These are phyloP conservation scores for Santalum album DNA, from an alignment of 164 flowering plant species.

Conservation along the genomic window DNA sequence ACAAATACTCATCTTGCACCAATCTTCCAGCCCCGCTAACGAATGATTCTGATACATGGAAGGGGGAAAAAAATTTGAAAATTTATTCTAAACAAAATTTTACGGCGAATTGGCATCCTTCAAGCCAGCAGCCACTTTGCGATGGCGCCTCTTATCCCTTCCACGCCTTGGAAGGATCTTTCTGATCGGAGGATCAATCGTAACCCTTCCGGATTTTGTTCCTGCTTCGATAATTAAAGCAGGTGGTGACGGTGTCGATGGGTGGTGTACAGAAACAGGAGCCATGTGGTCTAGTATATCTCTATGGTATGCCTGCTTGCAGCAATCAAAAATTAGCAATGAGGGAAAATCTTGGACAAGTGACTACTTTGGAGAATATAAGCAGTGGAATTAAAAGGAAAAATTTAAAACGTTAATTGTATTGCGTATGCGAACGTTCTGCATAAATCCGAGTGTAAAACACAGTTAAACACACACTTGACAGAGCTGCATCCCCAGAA, in stretches of 20 bases:
- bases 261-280: neutral
- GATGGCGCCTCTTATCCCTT: constrained; percentile 2
- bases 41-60: neutral
- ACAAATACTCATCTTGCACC: neutral
- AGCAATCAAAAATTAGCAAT: neutral
- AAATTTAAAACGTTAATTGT: neutral
- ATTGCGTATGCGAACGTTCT: neutral
- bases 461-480: neutral
- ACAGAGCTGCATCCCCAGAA: neutral
- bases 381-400: neutral
- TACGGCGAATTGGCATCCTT: neutral
- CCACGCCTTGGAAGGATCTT: neutral
- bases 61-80: neutral
- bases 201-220: neutral
- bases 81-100: neutral
- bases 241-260: neutral
- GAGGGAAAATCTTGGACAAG: neutral
- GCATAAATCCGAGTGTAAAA: neutral
- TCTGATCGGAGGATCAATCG: neutral
- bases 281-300: neutral
- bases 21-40: neutral
- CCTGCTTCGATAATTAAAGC: neutral
- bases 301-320: constrained; percentile 1
- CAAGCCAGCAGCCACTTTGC: neutral
- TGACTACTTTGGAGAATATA: neutral